Evolutionary conservation across 495 filamentous ascomycete species (phyloP).

Genomic region (Penicillium argentinense): DNA sequence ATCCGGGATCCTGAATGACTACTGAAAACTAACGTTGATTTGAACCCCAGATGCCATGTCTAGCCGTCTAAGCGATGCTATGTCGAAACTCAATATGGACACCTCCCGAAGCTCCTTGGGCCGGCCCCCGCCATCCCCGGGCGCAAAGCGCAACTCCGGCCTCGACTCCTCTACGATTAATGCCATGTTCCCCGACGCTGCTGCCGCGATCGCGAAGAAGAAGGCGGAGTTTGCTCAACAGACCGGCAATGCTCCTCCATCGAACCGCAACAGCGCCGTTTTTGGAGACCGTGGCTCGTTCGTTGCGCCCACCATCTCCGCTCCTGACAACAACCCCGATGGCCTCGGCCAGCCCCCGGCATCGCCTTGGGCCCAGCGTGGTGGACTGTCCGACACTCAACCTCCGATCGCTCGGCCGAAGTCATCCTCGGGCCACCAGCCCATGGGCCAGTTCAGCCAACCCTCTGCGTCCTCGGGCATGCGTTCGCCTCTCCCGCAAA

Average conservation of each 20-base stretch:
- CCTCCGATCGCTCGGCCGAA: conserved; percentile 73
- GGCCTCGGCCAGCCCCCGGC: conserved; percentile 59
- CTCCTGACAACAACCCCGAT: conserved; percentile 55
- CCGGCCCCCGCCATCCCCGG: conserved; percentile 72
- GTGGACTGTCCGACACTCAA: conserved; percentile 49
- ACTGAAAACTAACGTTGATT: conserved; percentile 9
- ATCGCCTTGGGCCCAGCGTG: conserved; percentile 74
- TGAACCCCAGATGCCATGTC: conserved; percentile 83
- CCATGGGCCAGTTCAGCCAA: conserved; percentile 97
- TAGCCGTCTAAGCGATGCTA: conserved; percentile 93
- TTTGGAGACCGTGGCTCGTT: conserved; percentile 81
- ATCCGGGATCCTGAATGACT: not conserved
- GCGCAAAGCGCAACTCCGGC: conserved; percentile 85
- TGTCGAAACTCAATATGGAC: conserved; percentile 88
- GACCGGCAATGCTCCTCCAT: conserved; percentile 84
- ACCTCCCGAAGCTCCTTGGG: conserved; percentile 83
- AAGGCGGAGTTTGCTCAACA: conserved; percentile 96
- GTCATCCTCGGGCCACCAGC: conserved; percentile 81
- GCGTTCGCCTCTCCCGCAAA: conserved; percentile 84
- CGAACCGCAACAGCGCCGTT: conserved; percentile 88
- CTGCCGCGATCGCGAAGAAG: conserved; percentile 94
- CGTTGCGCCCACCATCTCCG: conserved; percentile 75
- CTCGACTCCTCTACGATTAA: conserved; percentile 93
- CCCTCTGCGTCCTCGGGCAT: conserved; percentile 75
- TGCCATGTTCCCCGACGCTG: conserved; percentile 98